phyloP scores from a whole-genome alignment of 306 rosid genomes.

The Pachyrhizus erosus region DNA sequence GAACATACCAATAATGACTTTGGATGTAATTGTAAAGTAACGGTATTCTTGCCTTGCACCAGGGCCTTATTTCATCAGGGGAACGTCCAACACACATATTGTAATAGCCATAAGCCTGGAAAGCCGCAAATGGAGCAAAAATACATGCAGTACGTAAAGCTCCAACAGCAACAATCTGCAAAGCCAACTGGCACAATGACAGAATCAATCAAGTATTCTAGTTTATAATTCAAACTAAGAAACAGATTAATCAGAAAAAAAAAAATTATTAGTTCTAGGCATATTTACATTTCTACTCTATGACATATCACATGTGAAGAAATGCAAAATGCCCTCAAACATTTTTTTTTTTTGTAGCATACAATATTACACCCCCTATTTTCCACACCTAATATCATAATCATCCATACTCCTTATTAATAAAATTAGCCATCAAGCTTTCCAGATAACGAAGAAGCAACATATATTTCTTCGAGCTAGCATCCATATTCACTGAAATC shows the following conservation, averaged over 20 bases:
- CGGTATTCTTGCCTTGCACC: constrained; percentile 94
- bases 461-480: constrained; percentile 21
- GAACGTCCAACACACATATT: constrained; percentile 68
- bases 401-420: not conserved
- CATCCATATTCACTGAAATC: constrained; percentile 12
- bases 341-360: not conserved
- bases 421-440: not conserved
- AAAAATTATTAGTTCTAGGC: not conserved
- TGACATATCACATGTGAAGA: not conserved
- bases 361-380: not conserved
- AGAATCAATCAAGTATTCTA: constrained; percentile 15
- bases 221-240: constrained; percentile 28
- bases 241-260: not conserved
- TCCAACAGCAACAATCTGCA: constrained; percentile 72
- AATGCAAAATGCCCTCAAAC: not conserved
- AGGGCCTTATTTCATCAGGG: constrained; percentile 72
- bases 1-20: constrained; percentile 85
- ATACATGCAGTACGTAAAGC: constrained; percentile 65
- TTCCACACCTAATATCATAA: not conserved
- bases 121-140: constrained; percentile 76
- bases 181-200: constrained; percentile 58
- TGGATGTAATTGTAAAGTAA: constrained; percentile 84
- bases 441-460: constrained; percentile 22
- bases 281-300: not conserved
- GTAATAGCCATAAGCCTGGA: constrained; percentile 89